Evolutionary conservation across 116 monocot species (phyloP).

Genomic region (Papilionanthe hybrid): DNA sequence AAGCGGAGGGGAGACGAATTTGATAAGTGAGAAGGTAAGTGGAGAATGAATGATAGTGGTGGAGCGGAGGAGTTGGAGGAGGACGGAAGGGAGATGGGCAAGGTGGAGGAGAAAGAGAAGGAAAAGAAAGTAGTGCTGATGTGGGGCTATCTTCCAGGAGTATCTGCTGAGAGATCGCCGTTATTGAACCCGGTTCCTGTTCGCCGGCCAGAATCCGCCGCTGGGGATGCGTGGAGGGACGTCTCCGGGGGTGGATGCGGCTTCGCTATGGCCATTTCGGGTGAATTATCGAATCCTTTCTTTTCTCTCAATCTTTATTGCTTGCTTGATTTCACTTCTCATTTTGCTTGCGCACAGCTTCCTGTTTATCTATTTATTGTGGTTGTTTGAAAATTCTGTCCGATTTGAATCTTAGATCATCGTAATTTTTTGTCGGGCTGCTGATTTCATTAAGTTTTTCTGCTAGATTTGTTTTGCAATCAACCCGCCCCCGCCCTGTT

Average conservation of each 20-base stretch:
- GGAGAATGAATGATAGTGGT: slow-evolving; percentile 40
- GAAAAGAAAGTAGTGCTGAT: slow-evolving; percentile 45
- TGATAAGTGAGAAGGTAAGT: not conserved
- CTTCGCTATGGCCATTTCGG: slow-evolving; percentile 89
- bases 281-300: slow-evolving; percentile 18
- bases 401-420: not conserved
- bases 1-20: not conserved
- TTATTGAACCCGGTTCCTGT: slow-evolving; percentile 52
- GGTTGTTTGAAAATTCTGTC: not conserved
- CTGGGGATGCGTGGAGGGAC: slow-evolving; percentile 61
- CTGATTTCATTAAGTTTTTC: not conserved
- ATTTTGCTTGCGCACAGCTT: not conserved
- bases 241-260: slow-evolving; percentile 92
- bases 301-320: slow-evolving; percentile 2
- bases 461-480: not conserved
- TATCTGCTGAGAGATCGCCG: slow-evolving; percentile 72
- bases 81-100: slow-evolving; percentile 12
- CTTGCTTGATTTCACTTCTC: not conserved
- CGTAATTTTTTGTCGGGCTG: not conserved
- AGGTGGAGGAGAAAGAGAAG: slow-evolving; percentile 5
- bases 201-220: slow-evolving; percentile 35
- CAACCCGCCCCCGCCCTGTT: not conserved
- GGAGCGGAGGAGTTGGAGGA: slow-evolving; percentile 30
- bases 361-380: not conserved
- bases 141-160: slow-evolving; percentile 96